phyloP scores from a whole-genome alignment of 1,284 basidiomycete genomes.

The Moesziomyces antarcticus region DNA sequence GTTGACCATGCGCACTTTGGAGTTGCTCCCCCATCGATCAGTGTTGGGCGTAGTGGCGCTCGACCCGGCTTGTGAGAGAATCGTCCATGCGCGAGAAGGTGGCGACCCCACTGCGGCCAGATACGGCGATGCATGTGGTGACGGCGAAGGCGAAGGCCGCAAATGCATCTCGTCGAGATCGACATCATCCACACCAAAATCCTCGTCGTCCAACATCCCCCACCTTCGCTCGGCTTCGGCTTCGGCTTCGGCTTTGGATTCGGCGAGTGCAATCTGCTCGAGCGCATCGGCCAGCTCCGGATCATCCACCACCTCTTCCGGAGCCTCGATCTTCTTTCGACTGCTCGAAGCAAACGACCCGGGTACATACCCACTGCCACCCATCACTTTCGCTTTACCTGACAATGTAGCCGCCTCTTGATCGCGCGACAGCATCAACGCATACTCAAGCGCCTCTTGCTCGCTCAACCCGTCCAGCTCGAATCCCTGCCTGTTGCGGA shows the following conservation, averaged over 20 bases:
- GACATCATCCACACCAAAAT: slow-evolving; percentile 19
- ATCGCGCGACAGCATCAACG: slow-evolving; percentile 85
- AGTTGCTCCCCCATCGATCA: slow-evolving; percentile 42
- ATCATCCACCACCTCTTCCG: slow-evolving; percentile 34
- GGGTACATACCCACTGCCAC: slow-evolving; percentile 26
- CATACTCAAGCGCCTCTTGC: slow-evolving; percentile 81
- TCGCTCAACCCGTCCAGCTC: slow-evolving; percentile 79
- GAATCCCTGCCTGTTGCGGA: slow-evolving; percentile 63
- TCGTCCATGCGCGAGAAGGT: slow-evolving; percentile 59
- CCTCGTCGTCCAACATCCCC: slow-evolving; percentile 26
- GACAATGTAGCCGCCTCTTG: slow-evolving; percentile 71
- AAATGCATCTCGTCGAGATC: slow-evolving; percentile 10
- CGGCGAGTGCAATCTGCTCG: slow-evolving; percentile 54
- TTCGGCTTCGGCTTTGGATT: slow-evolving; percentile 39
- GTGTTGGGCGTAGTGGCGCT: slow-evolving; percentile 26
- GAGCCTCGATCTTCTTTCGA: slow-evolving; percentile 17
- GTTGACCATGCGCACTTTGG: slow-evolving; percentile 58
- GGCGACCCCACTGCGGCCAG: slow-evolving; percentile 33
- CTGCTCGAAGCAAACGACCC: slow-evolving; percentile 25
- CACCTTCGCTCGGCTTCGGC: slow-evolving; percentile 5
- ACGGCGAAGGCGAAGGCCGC: slow-evolving; percentile 33
- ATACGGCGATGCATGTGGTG: slow-evolving; percentile 43
- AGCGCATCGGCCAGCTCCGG: slow-evolving; percentile 52
- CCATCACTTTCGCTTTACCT: slow-evolving; percentile 15
- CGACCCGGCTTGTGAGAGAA: slow-evolving; percentile 46